These are phyloP conservation scores for Candida pseudoviswanathii DNA, from an alignment of 1,139 yeast species.

Conservation along the genomic window DNA sequence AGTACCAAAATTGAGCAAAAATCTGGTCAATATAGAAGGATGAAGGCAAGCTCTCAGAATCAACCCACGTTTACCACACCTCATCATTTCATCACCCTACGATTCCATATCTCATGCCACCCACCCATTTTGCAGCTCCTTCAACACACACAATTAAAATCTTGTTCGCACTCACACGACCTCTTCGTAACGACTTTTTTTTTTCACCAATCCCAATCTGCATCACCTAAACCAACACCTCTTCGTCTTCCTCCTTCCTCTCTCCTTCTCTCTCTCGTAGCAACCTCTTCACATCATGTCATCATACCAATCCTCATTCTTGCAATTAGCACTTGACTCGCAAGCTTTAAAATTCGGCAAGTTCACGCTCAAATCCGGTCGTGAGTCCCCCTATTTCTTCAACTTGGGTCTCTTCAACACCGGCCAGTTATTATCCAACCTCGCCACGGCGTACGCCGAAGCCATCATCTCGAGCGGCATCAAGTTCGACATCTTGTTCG, in stretches of 20 bases:
- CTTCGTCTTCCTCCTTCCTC: neutral
- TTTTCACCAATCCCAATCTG: neutral
- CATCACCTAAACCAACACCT: neutral
- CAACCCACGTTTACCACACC: too few species aligned
- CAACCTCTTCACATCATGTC: constrained; percentile 20
- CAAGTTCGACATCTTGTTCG: constrained; percentile 88
- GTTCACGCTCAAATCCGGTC: constrained; percentile 89
- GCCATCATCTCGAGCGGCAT: constrained; percentile 80
- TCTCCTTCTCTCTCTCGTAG: constrained; percentile 10
- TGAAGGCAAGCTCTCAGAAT: neutral
- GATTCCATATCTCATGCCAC: too few species aligned
- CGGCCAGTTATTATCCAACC: constrained; percentile 72
- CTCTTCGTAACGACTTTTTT: neutral
- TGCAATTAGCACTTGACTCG: constrained; percentile 78
- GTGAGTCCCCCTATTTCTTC: constrained; percentile 95
- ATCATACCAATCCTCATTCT: constrained; percentile 63
- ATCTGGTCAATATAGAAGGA: too few species aligned
- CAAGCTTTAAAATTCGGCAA: constrained; percentile 84
- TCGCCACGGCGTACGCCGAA: constrained; percentile 87
- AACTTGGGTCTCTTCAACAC: constrained; percentile 88
- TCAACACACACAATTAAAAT: neutral
- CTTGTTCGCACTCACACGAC: neutral
- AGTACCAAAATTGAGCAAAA: too few species aligned
- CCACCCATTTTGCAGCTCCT: neutral
- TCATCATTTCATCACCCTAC: too few species aligned